A percentile compares a stretch with the other conserved stretches of the same genome.
phyloP scores from a whole-genome alignment of 78 protist species.

The Ministeria vibrans region DNA sequence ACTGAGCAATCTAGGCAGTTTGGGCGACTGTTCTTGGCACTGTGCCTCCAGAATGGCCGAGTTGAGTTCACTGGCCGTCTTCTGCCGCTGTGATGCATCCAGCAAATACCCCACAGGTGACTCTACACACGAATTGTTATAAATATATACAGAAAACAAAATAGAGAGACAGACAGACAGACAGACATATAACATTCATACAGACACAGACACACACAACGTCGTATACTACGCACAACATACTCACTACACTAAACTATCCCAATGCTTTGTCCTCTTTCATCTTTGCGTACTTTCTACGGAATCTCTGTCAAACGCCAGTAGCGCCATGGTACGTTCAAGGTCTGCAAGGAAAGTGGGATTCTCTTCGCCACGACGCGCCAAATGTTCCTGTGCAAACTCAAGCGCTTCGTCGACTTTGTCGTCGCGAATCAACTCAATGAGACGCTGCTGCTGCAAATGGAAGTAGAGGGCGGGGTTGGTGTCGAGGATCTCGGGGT shows the following conservation, averaged over 20 bases:
- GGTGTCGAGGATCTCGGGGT: constrained; percentile 74
- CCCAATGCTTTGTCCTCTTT: not conserved
- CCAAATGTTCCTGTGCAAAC: constrained; percentile 82
- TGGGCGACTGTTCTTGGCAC: constrained; percentile 50
- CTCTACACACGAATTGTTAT: not conserved
- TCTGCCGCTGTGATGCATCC: constrained; percentile 64
- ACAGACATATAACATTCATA: not conserved
- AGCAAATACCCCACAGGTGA: not conserved
- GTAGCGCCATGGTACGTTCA: constrained; percentile 71
- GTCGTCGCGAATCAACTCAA: constrained; percentile 71
- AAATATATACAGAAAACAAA: not conserved
- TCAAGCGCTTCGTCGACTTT: constrained; percentile 64
- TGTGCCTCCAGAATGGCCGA: constrained; percentile 77
- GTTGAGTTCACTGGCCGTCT: constrained; percentile 75
- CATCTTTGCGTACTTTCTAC: too few relatives aligned
- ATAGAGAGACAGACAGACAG: not conserved
- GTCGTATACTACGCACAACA: not conserved
- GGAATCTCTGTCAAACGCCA: too few relatives aligned
- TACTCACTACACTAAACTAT: not conserved
- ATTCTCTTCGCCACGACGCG: constrained; percentile 78
- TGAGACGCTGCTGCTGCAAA: constrained; percentile 78
- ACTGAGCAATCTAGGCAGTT: constrained; percentile 63
- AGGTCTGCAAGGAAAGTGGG: constrained; percentile 68
- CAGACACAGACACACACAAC: not conserved
- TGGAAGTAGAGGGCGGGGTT: constrained; percentile 68